These are phyloP conservation scores for Amniculicola lignicola DNA, from an alignment of 495 filamentous ascomycete species.

Conservation along the genomic window DNA sequence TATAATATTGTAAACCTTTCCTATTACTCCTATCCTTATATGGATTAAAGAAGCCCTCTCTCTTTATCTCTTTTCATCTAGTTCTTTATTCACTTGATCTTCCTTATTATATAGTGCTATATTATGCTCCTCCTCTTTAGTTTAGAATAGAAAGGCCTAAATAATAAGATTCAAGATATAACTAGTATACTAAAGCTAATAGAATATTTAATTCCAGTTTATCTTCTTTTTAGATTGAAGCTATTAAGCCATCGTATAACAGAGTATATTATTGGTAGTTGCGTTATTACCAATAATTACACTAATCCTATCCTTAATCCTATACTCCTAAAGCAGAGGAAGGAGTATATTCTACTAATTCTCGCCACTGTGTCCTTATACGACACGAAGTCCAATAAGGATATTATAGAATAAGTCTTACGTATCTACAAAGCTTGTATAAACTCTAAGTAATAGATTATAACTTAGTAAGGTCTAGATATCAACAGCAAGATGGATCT, in stretches of 20 bases:
- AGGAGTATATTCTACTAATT: background rate
- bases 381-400: background rate
- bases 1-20: too few relatives aligned
- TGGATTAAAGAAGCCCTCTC: background rate
- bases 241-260: background rate
- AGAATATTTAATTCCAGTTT: background rate
- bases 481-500: background rate
- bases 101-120: background rate
- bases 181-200: background rate
- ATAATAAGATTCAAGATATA: background rate
- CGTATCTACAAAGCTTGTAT: background rate
- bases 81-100: background rate
- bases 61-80: background rate
- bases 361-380: background rate
- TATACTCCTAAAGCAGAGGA: background rate
- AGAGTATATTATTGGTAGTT: background rate
- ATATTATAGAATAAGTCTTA: background rate
- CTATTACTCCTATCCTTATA: background rate
- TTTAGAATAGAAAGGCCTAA: background rate
- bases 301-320: background rate
- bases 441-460: background rate
- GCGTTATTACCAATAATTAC: background rate
- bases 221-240: background rate
- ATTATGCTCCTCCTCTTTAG: background rate
- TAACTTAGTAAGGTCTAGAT: constrained; percentile 5